Conservation (phyloP, 148 eudicot species). For the Spergularia bocconei region DNA sequence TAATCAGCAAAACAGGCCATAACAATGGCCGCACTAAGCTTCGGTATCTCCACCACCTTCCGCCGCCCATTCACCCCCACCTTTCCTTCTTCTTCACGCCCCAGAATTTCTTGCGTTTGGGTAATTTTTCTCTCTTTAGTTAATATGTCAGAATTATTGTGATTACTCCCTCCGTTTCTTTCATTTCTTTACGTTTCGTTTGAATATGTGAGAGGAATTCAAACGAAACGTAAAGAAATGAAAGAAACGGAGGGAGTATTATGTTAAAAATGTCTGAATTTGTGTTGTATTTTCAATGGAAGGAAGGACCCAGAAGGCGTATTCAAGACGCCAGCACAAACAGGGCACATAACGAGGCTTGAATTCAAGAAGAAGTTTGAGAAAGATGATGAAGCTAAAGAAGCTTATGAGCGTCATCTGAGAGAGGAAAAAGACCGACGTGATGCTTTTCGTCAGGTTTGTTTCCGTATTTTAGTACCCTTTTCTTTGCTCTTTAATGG, state of each 20-base stretch:
- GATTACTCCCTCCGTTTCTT: not conserved
- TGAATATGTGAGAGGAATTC: no score
- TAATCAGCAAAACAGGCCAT: not conserved
- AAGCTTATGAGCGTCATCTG: slow-evolving; percentile 65
- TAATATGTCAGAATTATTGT: not conserved
- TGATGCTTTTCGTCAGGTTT: slow-evolving; percentile 56
- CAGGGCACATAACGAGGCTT: slow-evolving; percentile 63
- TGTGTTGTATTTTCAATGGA: slow-evolving; percentile 20
- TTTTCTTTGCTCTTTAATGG: not conserved
- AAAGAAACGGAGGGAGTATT: not conserved
- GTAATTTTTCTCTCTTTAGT: slow-evolving; percentile 26
- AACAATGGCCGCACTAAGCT: slow-evolving; percentile 43
- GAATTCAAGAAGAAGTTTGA: slow-evolving; percentile 64
- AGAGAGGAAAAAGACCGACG: slow-evolving; percentile 73
- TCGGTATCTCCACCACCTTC: slow-evolving; percentile 24
- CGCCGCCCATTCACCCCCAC: slow-evolving; percentile 21
- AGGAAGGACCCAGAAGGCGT: slow-evolving; percentile 92
- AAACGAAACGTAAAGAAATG: no score
- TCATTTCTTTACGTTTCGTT: not conserved
- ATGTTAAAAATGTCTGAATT: no score
- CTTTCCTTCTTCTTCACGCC: slow-evolving; percentile 22
- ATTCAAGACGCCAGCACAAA: slow-evolving; percentile 49
- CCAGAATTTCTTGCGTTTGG: slow-evolving; percentile 73
- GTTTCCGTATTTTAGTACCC: not conserved
- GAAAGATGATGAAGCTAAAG: slow-evolving; percentile 70